Evolutionary conservation across 1,139 yeast genomes (phyloP).

Genomic region (Candida smagusa): DNA sequence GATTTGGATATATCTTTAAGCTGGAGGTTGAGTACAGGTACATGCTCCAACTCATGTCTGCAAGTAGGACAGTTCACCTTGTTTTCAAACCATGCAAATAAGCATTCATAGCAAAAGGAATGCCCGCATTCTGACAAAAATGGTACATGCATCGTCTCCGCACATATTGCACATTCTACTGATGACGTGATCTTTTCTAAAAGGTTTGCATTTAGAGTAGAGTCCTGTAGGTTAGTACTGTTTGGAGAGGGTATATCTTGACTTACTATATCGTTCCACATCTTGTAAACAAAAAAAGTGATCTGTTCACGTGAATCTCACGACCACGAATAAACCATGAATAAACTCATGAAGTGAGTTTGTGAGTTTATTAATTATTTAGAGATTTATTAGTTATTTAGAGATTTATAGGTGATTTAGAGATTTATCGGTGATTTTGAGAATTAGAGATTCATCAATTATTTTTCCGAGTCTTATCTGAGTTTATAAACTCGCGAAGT

Average conservation of each 20-base stretch:
- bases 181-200: slow-evolving; percentile 24
- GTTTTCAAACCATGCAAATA: slow-evolving; percentile 48
- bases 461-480: too few species aligned
- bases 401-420: too few species aligned
- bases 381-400: too few species aligned
- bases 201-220: slow-evolving; percentile 12
- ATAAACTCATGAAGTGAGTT: too few species aligned
- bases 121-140: slow-evolving; percentile 43
- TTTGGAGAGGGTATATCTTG: background rate
- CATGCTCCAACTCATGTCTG: slow-evolving; percentile 37
- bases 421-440: too few species aligned
- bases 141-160: slow-evolving; percentile 45
- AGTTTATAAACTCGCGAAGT: too few species aligned
- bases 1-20: slow-evolving; percentile 34
- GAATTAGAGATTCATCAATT: too few species aligned
- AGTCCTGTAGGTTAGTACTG: slow-evolving; percentile 14
- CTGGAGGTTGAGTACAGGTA: slow-evolving; percentile 46
- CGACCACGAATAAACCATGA: too few species aligned
- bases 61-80: slow-evolving; percentile 56
- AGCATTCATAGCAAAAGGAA: slow-evolving; percentile 47
- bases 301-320: background rate
- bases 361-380: too few species aligned
- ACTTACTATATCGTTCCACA: slow-evolving; percentile 9
- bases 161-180: slow-evolving; percentile 43
- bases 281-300: background rate